Base-by-base conservation (phyloP, 306 rosid genomes). In the Oxytropis ochrocephala region DNA sequence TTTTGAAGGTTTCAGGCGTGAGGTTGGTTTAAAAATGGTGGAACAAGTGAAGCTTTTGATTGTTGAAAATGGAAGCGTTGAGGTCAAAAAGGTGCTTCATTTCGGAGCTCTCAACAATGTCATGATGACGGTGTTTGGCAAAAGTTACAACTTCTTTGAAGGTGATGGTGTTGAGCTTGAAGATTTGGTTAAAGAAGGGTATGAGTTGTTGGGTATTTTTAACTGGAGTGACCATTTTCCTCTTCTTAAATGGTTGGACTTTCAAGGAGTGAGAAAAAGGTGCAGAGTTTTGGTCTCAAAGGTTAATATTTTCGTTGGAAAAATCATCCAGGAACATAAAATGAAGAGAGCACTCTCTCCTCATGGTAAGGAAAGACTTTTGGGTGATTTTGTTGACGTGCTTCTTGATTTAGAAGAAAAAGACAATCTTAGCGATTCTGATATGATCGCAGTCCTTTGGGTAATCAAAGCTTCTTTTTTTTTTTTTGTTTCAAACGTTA, bases 361-460 rank as follows among this genome's bases (percentile, higher is more conserved):
- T 5, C 8, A 38, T 38, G 43, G 2, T 38, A 69, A 30, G 27
- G 79, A 14, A 44, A 30, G 7, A 14, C 6, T 2, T 3, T 5
- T 60, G 11, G 75, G 78, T 14, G 97, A 85, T 72, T 91, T 91
- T 50, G 96, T 91, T 61, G 91, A 91, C 67, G 96, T 89, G 16
- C 70, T 91, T 76, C 97, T 91, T 77, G 89, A 80, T 80, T 79
- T 87, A 79, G 85, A 87, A 69, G 67, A 82, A 46, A 85, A 82
- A 12, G 74, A 82, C 69, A 82, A 73, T 16, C 85, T 91, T 62
- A 73, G 36, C 9, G 85, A 91, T 50, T 71, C 90, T 64, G 97
- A 91, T 46, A 85, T 91, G 88, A 82, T 89, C 56, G 97, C 97
- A 27, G 94, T 91, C 53, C 74, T 88, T 32, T 91, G 97, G 96